Evolutionary conservation across 179 eudicot species (phyloP), one percentile per base, ranked within the genome.

Genomic region (Beta macrorhiza): DNA sequence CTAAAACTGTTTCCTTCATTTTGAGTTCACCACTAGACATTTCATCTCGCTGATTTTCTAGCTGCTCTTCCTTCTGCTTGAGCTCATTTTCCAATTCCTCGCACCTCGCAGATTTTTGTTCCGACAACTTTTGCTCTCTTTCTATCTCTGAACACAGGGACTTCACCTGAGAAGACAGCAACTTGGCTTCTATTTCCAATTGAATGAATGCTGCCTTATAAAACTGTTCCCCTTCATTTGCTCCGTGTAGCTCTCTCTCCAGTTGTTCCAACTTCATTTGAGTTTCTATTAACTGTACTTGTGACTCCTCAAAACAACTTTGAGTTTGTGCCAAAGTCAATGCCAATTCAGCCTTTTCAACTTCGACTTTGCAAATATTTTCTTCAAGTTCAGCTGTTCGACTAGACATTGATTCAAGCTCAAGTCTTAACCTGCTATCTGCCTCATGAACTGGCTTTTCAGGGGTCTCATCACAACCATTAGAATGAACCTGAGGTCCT

Each of bases 311-410:
- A 32, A 88, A 76, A 84, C 86, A 84, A 78, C 80, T 85, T 72
- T 85, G 87, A 74, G 87, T 82, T 73, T 85, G 90, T 16, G 67
- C 84, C 75, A 90, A 83, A 58, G 84, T 76, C 77, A 64, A 83
- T 72, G 84, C 87, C 75, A 93, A 85, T 62, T 88, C 85, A 62
- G 74, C 63, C 78, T 88, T 93, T 79, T 89, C 92, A 1, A 58
- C 82, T 83, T 87, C 91, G 72, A 89, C 53, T 77, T 79, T 87
- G 81, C 81, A 74, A 42, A 89, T 79, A 77, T 74, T 82, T 71
- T 85, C 89, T 76, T 92, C 93, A 81, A 92, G 79, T 78, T 87
- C 90, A 78, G 82, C 80, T 22, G 71, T 82, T n/a, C 77, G 79
- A 65, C 69, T 20, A 29, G 20, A 79, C 85, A 84, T 78, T 69